These are phyloP conservation scores for Tremellales sp. DNA, from an alignment of 1,284 basidiomycete species.

Conservation along the genomic window DNA sequence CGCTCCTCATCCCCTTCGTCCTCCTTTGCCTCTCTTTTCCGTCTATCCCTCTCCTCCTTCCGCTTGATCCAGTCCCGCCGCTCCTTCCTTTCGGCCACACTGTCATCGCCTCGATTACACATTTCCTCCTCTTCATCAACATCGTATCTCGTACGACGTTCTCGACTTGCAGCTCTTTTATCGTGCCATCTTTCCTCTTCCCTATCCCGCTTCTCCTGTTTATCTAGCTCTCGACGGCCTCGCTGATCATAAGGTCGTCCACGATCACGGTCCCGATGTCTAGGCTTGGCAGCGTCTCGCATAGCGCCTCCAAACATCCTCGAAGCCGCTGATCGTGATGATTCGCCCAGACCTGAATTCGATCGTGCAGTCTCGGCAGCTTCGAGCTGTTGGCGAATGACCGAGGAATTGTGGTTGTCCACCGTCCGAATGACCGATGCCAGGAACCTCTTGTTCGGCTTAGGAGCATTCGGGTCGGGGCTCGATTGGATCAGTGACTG, in stretches of 20 bases:
- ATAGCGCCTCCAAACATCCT: slow-evolving; percentile 40
- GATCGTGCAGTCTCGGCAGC: slow-evolving; percentile 66
- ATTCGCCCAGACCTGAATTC: slow-evolving; percentile 5
- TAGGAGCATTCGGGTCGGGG: slow-evolving; percentile 56
- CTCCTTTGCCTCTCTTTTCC: slow-evolving; percentile 3
- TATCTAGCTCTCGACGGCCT: background rate
- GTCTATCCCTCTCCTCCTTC: slow-evolving; percentile 48
- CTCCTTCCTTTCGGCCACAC: background rate
- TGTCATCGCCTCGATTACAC: slow-evolving; percentile 50
- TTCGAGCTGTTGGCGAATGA: slow-evolving; percentile 69
- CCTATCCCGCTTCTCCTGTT: slow-evolving; percentile 1
- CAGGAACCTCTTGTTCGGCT: slow-evolving; percentile 87
- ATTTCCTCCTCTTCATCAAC: slow-evolving; percentile 49
- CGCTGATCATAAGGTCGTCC: background rate
- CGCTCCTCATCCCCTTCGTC: slow-evolving; percentile 1
- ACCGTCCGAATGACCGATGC: slow-evolving; percentile 81
- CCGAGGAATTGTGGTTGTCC: slow-evolving; percentile 83
- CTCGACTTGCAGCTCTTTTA: background rate
- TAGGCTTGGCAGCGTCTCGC: background rate
- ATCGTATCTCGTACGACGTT: background rate
- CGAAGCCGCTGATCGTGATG: slow-evolving; percentile 14
- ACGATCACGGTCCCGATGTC: background rate
- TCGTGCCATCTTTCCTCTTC: slow-evolving; percentile 41
- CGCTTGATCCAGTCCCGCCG: slow-evolving; percentile 4
- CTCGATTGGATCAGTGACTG: slow-evolving; percentile 18